Evolutionary conservation across 83 land plant genomes (phyloP).

Genomic region (Thuja plicata): DNA sequence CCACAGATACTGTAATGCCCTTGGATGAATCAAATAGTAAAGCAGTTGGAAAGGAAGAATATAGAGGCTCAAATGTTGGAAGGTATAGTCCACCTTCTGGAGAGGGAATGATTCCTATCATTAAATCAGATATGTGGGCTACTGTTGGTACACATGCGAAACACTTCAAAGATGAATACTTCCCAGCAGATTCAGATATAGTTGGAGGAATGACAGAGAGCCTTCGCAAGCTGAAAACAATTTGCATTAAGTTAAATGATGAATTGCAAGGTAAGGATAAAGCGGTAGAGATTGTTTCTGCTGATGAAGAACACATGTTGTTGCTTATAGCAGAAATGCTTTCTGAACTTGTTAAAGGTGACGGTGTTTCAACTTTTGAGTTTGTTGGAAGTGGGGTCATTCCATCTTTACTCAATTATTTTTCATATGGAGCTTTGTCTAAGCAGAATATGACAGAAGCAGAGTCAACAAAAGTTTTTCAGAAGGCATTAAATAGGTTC

Average conservation of each 20-base stretch:
- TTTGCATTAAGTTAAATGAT: slow-evolving; percentile 52
- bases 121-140: slow-evolving; percentile 44
- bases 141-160: slow-evolving; percentile 46
- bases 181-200: slow-evolving; percentile 33
- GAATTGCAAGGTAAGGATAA: slow-evolving; percentile 32
- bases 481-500: slow-evolving; percentile 50
- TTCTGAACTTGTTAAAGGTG: slow-evolving; percentile 55
- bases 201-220: slow-evolving; percentile 50
- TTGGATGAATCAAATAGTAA: slow-evolving; percentile 16
- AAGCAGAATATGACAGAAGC: slow-evolving; percentile 20
- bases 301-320: slow-evolving; percentile 47
- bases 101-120: slow-evolving; percentile 33
- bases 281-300: slow-evolving; percentile 22
- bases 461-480: slow-evolving; percentile 14
- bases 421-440: slow-evolving; percentile 53
- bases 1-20: neutral
- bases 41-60: slow-evolving; percentile 19
- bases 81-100: slow-evolving; percentile 28
- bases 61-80: slow-evolving; percentile 43
- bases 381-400: slow-evolving; percentile 91
- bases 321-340: slow-evolving; percentile 50
- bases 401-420: slow-evolving; percentile 58
- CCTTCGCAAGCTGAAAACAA: slow-evolving; percentile 56
- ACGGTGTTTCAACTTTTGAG: slow-evolving; percentile 87
- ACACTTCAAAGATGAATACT: slow-evolving; percentile 59